Conservation (phyloP, 2,329 filamentous ascomycete genomes). For the Scedosporium minutisporum region DNA sequence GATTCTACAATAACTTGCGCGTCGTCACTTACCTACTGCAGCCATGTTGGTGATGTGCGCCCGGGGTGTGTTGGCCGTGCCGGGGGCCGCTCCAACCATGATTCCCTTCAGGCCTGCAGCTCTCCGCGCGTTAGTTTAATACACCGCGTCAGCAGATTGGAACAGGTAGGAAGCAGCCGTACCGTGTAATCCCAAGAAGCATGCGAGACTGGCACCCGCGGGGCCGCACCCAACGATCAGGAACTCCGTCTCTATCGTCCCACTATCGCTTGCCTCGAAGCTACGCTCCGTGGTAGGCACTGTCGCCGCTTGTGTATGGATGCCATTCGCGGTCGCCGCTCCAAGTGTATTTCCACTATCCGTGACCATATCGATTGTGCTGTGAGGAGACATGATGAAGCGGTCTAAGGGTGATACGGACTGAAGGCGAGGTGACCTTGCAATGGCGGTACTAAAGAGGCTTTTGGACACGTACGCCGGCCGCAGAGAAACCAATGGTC, state of each 20-base stretch:
- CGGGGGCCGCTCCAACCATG: conserved; percentile 37
- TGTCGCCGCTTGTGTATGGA: neutral
- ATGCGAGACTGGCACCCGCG: conserved; percentile 43
- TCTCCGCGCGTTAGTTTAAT: neutral
- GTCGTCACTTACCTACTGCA: conserved; percentile 27
- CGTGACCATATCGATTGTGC: neutral
- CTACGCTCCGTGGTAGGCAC: neutral
- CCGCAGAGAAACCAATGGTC: neutral
- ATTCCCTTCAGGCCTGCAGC: conserved; percentile 37
- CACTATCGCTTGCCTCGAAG: neutral
- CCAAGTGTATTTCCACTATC: neutral
- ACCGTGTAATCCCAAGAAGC: conserved; percentile 41
- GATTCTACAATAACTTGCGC: neutral
- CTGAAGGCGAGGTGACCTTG: neutral
- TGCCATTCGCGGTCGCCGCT: neutral
- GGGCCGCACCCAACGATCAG: conserved; percentile 43
- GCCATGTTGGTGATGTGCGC: conserved; percentile 54
- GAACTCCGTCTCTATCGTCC: conserved; percentile 28
- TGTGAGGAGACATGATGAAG: neutral
- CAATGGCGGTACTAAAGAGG: neutral
- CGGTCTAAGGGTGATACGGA: neutral
- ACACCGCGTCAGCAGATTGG: too few species aligned
- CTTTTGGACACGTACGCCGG: neutral
- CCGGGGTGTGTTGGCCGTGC: conserved; percentile 45
- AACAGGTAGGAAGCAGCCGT: conserved; percentile 7